Base-by-base conservation (phyloP, 2,329 filamentous ascomycete species). In the Aspergillus intermedius region DNA sequence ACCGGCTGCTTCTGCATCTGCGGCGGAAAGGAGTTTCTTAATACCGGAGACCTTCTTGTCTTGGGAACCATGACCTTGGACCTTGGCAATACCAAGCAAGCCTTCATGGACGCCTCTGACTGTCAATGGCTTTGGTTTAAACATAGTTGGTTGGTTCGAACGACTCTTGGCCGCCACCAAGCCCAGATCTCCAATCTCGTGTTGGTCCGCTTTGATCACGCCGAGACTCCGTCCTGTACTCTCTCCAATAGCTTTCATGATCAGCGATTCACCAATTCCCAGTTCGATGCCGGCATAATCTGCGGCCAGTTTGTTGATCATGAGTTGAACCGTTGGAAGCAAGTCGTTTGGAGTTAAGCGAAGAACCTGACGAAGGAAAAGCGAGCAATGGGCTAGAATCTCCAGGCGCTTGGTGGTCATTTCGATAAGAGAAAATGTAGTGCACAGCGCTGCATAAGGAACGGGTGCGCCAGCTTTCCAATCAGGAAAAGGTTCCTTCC, bases 181-280 rank as follows among this genome's bases (percentile, higher is more conserved):
- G 9, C 93, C 93, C 9, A 98, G 78, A 67, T 98, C 93, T 47
- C 93, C 93, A 68, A 97, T 95, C 60, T 96, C 90, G 61, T 93
- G 90, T 64, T 98, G 93, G 59, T 97, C 91, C 44, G 87, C 83
- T 72, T 96, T 97, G 75, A 98, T 95, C 46, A 95, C 84, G 34
- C 85, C 79, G 42, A 96, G 71, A 61, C 84, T 95, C 52, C 93
- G 84, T 8, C 93, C 93, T 0, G 93, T 98, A 25, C 85, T 87
- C 72, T 97, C 91, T 9, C 91, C 91, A 62, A 98, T 95, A 4
- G 93, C 88, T 68, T 97, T 98, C 91, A 97, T 97, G 61, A 98
- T 96, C 23, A 98, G 72, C 0, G 91, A 97, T 71, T 98, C 93
- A 49, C 93, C 93, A 59, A 98, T 98, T n/a, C 93, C 93, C 25